Evolutionary conservation across 2,329 filamentous ascomycete species (phyloP).

Genomic region (Knoxdaviesia proteae): DNA sequence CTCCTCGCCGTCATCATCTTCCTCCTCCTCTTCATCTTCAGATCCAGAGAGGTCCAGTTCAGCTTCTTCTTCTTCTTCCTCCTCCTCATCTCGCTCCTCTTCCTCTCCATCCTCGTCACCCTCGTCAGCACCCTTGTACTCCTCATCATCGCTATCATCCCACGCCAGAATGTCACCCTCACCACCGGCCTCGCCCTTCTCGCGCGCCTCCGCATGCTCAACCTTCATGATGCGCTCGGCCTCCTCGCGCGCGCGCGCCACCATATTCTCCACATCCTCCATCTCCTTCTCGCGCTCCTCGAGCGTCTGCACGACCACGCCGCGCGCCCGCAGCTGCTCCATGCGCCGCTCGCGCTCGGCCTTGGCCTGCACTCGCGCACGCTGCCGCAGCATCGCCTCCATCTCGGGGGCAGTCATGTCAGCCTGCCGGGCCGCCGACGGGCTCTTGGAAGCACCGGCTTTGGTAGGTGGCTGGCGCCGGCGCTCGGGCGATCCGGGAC

Average conservation of each 20-base stretch:
- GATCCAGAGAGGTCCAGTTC: conserved; percentile 2
- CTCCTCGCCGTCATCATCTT: conserved; percentile 16
- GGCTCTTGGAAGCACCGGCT: too few species aligned
- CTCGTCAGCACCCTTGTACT: conserved; percentile 20
- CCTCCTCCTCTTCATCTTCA: conserved; percentile 14
- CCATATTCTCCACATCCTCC: conserved; percentile 67
- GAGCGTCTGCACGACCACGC: conserved; percentile 60
- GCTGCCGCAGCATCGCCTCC: conserved; percentile 43
- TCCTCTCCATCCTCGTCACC: conserved; percentile 16
- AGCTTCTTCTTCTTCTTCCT: conserved; percentile 13
- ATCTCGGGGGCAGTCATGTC: conserved; percentile 51
- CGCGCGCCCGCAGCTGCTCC: conserved; percentile 56
- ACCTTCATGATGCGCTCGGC: conserved; percentile 57
- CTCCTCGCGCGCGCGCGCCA: conserved; percentile 66
- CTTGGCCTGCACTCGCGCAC: conserved; percentile 62
- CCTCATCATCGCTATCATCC: conserved; percentile 35
- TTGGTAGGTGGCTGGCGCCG: conserved; percentile 12
- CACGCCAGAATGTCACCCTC: conserved; percentile 29
- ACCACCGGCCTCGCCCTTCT: conserved; percentile 23
- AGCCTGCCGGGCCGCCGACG: conserved; percentile 11
- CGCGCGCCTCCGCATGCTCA: conserved; percentile 51
- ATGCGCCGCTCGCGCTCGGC: conserved; percentile 59
- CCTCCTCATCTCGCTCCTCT: conserved; percentile 17
- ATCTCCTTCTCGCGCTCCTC: conserved; percentile 73
- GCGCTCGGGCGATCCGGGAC: conserved; percentile 32